Evolutionary conservation across 2,329 filamentous ascomycete species (phyloP).

Genomic region (Fusarium devonianum): DNA sequence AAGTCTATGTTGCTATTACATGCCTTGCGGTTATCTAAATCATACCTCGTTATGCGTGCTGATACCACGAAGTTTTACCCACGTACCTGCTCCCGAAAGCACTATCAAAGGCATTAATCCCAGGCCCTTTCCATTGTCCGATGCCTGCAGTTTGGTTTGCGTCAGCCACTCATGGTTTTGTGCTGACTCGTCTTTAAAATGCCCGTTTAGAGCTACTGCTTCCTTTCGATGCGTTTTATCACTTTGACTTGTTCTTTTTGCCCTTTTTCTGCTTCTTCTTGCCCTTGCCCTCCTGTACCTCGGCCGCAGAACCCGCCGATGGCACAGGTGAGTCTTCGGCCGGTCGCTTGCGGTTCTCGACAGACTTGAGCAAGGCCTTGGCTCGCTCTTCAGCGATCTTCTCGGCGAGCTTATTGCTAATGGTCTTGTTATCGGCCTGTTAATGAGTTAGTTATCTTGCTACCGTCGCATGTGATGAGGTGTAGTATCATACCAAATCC

Average conservation of each 20-base stretch:
- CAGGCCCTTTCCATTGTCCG: too few relatives aligned
- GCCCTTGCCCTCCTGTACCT: constrained; percentile 34
- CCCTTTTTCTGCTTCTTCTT: constrained; percentile 47
- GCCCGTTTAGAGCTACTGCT: not conserved
- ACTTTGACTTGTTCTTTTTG: constrained; percentile 45
- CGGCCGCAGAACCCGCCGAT: constrained; percentile 28
- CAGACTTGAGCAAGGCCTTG: constrained; percentile 57
- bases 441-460: constrained; percentile 15
- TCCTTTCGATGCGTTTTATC: constrained; percentile 6
- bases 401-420: constrained; percentile 61
- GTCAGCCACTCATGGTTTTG: too few relatives aligned
- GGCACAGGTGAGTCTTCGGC: constrained; percentile 45
- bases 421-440: constrained; percentile 58
- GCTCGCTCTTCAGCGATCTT: constrained; percentile 64
- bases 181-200: too few relatives aligned
- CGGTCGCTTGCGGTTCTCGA: constrained; percentile 55
- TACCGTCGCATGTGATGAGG: not conserved
- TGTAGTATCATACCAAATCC: constrained; percentile 67
- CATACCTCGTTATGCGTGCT: too few relatives aligned
- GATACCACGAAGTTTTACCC: too few relatives aligned
- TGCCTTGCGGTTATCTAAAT: too few relatives aligned
- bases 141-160: too few relatives aligned
- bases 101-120: too few relatives aligned
- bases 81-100: too few relatives aligned
- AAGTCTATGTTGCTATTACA: too few relatives aligned